A percentile compares a stretch with the other conserved stretches of the same genome.
Conservation (phyloP, 495 filamentous ascomycete species). For the Penicillium lagena region DNA sequence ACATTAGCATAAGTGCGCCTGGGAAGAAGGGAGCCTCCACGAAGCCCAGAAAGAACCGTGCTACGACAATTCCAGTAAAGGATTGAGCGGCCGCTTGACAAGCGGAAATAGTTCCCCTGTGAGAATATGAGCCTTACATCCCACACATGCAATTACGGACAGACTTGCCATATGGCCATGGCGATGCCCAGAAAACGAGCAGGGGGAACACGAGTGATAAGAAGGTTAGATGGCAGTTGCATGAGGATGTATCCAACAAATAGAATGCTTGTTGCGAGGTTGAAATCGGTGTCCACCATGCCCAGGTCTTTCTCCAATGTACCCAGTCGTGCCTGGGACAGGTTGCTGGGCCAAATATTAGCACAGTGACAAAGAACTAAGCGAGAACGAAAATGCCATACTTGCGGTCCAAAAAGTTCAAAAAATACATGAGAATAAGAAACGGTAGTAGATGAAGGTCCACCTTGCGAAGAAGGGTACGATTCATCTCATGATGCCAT, state of each 20-base stretch:
- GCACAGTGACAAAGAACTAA: too few species aligned
- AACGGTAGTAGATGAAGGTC: slow-evolving; percentile 55
- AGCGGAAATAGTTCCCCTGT: slow-evolving; percentile 12
- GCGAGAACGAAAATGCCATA: neutral
- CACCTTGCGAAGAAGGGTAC: slow-evolving; percentile 50
- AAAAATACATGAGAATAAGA: slow-evolving; percentile 64
- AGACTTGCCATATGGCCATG: slow-evolving; percentile 16
- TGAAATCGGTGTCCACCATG: slow-evolving; percentile 12
- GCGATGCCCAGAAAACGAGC: slow-evolving; percentile 24
- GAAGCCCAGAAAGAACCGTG: slow-evolving; percentile 31
- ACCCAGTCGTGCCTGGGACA: slow-evolving; percentile 11
- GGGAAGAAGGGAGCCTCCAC: slow-evolving; percentile 45
- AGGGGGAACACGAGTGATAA: slow-evolving; percentile 33
- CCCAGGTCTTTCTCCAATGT: slow-evolving; percentile 17
- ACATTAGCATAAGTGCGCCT: slow-evolving; percentile 24
- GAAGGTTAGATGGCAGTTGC: slow-evolving; percentile 52
- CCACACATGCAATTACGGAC: too few species aligned
- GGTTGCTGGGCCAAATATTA: too few species aligned
- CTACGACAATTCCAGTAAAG: slow-evolving; percentile 32
- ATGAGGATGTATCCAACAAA: slow-evolving; percentile 39
- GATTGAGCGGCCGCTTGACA: slow-evolving; percentile 34
- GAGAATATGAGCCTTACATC: too few species aligned
- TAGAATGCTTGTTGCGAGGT: neutral
- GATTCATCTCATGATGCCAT: slow-evolving; percentile 29
- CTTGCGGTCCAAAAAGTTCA: slow-evolving; percentile 75